Base-by-base conservation (phyloP, 257 asterid genomes). In the Nicotiana sylvestris region DNA sequence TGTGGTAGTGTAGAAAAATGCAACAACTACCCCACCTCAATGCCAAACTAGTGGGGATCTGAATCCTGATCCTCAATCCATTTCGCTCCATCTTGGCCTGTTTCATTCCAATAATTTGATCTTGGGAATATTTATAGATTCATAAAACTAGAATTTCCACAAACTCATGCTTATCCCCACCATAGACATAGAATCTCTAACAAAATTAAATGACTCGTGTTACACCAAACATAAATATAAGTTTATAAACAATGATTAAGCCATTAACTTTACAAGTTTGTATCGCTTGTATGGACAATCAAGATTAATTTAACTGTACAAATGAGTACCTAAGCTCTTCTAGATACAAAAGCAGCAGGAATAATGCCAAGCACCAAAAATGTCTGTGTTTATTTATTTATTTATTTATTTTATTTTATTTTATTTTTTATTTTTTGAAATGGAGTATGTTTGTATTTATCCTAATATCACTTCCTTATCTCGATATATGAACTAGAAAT, bases 281-380 rank as follows among this genome's bases (percentile, higher is more conserved):
- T 43, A 43, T 43, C 51, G 51, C 12, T 43, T 9, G 0, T 43
- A 43, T 43, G 12, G 51, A 9, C 12, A 43, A 43, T 43, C 33
- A 39, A 39, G 35, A 70, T 43, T 70, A 70, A 6, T 68, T 39
- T 70, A 70, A 39, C 27, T 70, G 6, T 39, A 49, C 70, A 39
- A 69, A 70, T 70, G n/a, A 70, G 78, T 8, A 43, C n/a, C 78
- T 70, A 70, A 70, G 60, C 29, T 43, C 21, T 39, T 46, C 78
- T 5, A 25, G 60, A 33, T 46, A 46, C 15, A 70, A 46, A 43
- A 5, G 58, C 21, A 72, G 37, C 37, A 72, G 25, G 27, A 46
- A 72, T 46, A 57, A 46, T 46, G 12, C 37, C 78, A 46, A 72
- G 37, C 78, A 57, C 60, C n/a, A 70, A 5, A 70, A 43, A 43